Evolutionary conservation across 2,329 filamentous ascomycete genomes (phyloP), one percentile per base, ranked within the genome.

Genomic region (Hymenoscyphus linearis): DNA sequence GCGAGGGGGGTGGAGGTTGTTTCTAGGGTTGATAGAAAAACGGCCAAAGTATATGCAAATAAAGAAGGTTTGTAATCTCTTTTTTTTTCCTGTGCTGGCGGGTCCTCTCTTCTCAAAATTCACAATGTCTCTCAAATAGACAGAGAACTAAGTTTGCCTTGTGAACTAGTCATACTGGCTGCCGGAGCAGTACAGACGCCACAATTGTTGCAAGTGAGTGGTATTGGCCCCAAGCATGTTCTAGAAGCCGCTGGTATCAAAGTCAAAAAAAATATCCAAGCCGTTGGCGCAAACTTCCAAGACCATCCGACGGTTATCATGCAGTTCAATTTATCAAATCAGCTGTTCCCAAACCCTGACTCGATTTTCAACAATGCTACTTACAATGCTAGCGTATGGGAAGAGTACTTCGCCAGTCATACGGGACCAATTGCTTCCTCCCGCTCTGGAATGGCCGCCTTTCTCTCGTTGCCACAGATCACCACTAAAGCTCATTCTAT

Each of bases 331-430:
- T 22, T 57, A 27, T 44, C 55, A 9, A 44, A 57, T 37, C 37
- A 47, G 44, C 57, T 25, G 52, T 63, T 40, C 54, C 60, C 63
- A 4, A 64, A 60, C 16, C 55, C 31, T 14, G 60, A 37, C 22
- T 34, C 40, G 3, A 16, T 62, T 7, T 40, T 53, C 4, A 57
- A 44, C 37, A 66, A 66, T 31, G 50, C 58, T 9, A 66, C 66
- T 4, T 74, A 72, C 57, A 67, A 72, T 5, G 60, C 74, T 1
- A 70, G 69, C 34, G 67, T 75, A 61, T 76, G 76, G 58, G 59
- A 55, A 2, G 55, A 66, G 9, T 66, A 67, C 22, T 58, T 60
- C 27, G 16, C 55, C 6, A 50, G 55, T 4, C 55, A 26, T 53
- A 18, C 47, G 36, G 54, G 57, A 25, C 40, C 60, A 3, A 55